Conservation (phyloP, 306 rosid genomes). For the Purshia tridentata region DNA sequence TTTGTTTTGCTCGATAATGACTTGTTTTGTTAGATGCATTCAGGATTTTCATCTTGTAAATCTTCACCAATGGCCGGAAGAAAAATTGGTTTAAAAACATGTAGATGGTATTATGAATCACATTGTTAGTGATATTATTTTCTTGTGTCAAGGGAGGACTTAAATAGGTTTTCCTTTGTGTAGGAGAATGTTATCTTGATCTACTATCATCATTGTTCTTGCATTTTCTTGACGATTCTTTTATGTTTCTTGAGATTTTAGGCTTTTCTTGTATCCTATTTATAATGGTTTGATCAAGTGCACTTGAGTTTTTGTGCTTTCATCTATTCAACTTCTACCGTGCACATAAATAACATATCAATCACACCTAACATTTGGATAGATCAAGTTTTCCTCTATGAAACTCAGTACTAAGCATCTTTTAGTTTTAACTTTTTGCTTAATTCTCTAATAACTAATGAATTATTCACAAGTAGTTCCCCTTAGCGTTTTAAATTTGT, state of each 20-base stretch:
- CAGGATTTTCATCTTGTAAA: neutral
- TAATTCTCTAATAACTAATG: neutral
- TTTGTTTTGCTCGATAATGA: neutral
- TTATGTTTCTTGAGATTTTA: neutral
- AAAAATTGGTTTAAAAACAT: neutral
- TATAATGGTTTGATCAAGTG: slow-evolving; percentile 1
- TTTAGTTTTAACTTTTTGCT: neutral
- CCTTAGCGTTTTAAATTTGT: neutral
- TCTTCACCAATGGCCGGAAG: neutral
- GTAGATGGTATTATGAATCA: neutral
- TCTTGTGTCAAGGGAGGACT: no score
- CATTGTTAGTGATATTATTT: slow-evolving; percentile 1
- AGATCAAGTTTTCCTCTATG: neutral
- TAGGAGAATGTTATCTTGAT: neutral
- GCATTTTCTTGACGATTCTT: neutral
- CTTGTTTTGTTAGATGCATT: neutral
- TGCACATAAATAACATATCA: neutral
- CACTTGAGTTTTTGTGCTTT: neutral
- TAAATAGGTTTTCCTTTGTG: neutral
- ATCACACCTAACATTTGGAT: neutral
- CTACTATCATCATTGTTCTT: neutral
- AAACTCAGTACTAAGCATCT: neutral
- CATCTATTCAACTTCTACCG: neutral
- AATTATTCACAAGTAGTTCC: neutral
- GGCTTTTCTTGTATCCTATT: slow-evolving; percentile 1